These are phyloP conservation scores for Yamadazyma siamensis DNA, from an alignment of 1,139 yeast genomes.

Conservation along the genomic window DNA sequence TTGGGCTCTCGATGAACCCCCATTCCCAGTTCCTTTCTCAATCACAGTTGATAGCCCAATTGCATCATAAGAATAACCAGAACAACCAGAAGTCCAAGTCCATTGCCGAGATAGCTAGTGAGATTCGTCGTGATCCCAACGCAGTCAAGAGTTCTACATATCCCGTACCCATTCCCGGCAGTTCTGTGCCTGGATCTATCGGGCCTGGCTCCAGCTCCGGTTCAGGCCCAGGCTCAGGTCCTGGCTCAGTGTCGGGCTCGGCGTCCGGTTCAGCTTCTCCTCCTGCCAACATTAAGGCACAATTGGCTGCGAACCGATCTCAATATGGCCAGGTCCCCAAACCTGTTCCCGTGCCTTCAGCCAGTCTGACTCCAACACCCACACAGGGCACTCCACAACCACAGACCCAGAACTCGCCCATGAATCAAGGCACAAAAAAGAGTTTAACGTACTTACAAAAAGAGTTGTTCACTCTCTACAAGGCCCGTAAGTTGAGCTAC, in stretches of 20 bases:
- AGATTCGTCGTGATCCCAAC: slow-evolving; percentile 39
- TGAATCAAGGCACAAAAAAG: slow-evolving; percentile 58
- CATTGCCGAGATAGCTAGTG: slow-evolving; percentile 55
- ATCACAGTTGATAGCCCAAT: slow-evolving; percentile 23
- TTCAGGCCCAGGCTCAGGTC: neutral
- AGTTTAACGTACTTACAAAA: slow-evolving; percentile 68
- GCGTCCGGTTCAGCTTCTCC: neutral
- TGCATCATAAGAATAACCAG: slow-evolving; percentile 17
- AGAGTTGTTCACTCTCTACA: slow-evolving; percentile 65
- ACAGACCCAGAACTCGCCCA: slow-evolving; percentile 24
- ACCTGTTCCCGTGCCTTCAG: too few species aligned
- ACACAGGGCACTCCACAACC: slow-evolving; percentile 14
- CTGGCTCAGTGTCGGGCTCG: slow-evolving; percentile 4
- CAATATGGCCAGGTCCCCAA: slow-evolving; percentile 17
- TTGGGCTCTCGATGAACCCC: slow-evolving; percentile 18
- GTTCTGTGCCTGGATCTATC: slow-evolving; percentile 1
- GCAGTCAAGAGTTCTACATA: slow-evolving; percentile 32
- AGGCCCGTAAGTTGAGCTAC: slow-evolving; percentile 61
- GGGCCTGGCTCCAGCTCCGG: too few species aligned
- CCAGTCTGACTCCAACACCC: slow-evolving; percentile 13
- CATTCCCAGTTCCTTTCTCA: slow-evolving; percentile 18
- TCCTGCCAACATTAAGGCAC: slow-evolving; percentile 42
- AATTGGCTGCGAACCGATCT: slow-evolving; percentile 51
- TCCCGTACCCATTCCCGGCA: slow-evolving; percentile 25
- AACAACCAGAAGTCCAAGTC: slow-evolving; percentile 40